Evolutionary conservation across 371 early-diverging fungal species (phyloP).

Genomic region (Blakeslea trispora): DNA sequence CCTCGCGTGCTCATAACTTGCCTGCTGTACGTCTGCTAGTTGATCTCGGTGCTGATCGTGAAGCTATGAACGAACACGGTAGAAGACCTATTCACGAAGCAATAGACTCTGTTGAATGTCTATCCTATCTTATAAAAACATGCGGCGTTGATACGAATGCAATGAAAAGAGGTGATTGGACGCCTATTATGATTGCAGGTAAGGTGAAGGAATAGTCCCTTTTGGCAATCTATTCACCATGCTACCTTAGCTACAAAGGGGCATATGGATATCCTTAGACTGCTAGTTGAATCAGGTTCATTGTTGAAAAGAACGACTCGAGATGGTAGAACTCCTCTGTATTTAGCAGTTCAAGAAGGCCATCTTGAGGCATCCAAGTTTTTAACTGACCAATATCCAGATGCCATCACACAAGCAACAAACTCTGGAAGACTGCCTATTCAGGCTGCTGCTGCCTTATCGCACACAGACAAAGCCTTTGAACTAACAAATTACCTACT

Average conservation of each 20-base stretch:
- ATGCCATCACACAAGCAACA: conserved; percentile 31
- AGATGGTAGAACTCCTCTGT: conserved; percentile 55
- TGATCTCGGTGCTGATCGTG: conserved; percentile 36
- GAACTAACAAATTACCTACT: conserved; percentile 27
- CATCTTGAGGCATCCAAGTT: conserved; percentile 41
- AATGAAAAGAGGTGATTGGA: conserved; percentile 59
- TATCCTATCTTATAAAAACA: conserved; percentile 28
- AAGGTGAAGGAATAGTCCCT: neutral
- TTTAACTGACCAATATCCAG: conserved; percentile 39
- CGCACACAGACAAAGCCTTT: conserved; percentile 11
- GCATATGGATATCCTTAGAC: conserved; percentile 32
- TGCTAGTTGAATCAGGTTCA: conserved; percentile 37
- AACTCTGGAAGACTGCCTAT: conserved; percentile 50
- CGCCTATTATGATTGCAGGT: conserved; percentile 57
- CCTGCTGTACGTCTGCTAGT: conserved; percentile 31
- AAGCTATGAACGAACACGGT: conserved; percentile 51
- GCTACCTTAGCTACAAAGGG: conserved; percentile 45
- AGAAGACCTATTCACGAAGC: conserved; percentile 54
- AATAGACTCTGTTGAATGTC: conserved; percentile 46
- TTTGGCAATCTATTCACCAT: neutral
- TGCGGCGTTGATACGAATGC: conserved; percentile 49
- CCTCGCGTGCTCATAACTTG: conserved; percentile 40
- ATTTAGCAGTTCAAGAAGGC: conserved; percentile 54
- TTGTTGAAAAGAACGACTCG: conserved; percentile 37
- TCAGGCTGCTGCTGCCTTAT: conserved; percentile 47